Base-by-base conservation (phyloP, 1,139 yeast species). In the Scheffersomyces titani region DNA sequence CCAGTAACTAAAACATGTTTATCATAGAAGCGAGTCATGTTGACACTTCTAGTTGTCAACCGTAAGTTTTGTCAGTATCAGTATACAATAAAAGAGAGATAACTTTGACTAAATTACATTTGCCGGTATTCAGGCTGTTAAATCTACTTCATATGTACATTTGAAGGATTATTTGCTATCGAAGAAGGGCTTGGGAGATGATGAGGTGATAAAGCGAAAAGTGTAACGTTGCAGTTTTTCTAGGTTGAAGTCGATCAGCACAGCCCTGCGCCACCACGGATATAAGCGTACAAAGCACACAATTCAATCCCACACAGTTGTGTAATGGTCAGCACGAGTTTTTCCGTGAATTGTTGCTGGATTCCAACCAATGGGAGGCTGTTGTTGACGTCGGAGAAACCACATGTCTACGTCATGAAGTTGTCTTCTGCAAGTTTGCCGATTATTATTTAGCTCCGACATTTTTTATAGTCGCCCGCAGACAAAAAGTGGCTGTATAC, bases 1-100 rank as follows among this genome's bases (percentile, higher is more conserved):
- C 89, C 88, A 3, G 88, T 78, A 1, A 85, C 80, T 22, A 84
- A 68, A 19, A 83, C 71, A 55, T 66, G 59, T 45, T 67, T 65
- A 3, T 61, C 64, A 54, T 55, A 67, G 19, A 11, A 47, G 36
- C 50, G 45, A 7, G 44, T 50, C 49, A 46, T 46, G 5, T 20
- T 24, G 36, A 5, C 13, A 16, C 40, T 2, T 30, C 40, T 4
- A 30, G 40, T 30, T 4, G 16, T 30, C 40, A 30, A 30, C 3
- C 13, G 40, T 30, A 30, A 1, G 13, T 30, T 30, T 30, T 11
- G 16, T 11, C 40, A 30, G 13, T 9, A 30, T 3, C 13, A 16
- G 3, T 18, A 18, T 16, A 24, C 13, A 11, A 11, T n/a, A n/a
- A 16, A 11, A 30, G 21, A 24, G 11, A 18, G 7, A 44, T 9